Evolutionary conservation across 192 early-diverging fungal genomes (phyloP).

Genomic region (Coemansia sp.): DNA sequence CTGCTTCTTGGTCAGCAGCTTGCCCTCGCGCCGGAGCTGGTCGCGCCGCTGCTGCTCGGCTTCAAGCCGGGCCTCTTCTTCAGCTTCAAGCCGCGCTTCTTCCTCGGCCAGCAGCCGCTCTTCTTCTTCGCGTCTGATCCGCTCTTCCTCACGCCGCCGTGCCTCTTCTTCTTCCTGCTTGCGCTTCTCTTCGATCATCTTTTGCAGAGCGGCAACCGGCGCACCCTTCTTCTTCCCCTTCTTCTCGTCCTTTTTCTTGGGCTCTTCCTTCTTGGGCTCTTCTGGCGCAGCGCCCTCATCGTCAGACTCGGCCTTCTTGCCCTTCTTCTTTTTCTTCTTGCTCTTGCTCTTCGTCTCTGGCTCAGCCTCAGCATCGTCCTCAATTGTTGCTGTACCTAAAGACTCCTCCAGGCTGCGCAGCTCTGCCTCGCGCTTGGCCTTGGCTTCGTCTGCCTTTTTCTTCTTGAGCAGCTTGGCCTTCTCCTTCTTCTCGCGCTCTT

Average conservation of each 20-base stretch:
- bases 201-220: constrained; percentile 47
- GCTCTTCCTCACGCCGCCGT: constrained; percentile 78
- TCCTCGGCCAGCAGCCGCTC: constrained; percentile 67
- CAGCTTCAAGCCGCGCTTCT: constrained; percentile 62
- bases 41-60: constrained; percentile 80
- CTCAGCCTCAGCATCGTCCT: constrained; percentile 16
- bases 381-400: constrained; percentile 24
- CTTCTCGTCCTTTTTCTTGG: constrained; percentile 37
- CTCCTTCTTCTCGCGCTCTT: constrained; percentile 58
- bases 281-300: constrained; percentile 10
- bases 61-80: constrained; percentile 77
- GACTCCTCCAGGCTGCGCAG: constrained; percentile 26
- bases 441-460: constrained; percentile 41
- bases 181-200: constrained; percentile 60
- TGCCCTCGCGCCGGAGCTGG: constrained; percentile 87
- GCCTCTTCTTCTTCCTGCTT: constrained; percentile 70
- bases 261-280: constrained; percentile 6
- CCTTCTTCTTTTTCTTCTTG: constrained; percentile 60
- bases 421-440: constrained; percentile 50
- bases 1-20: constrained; percentile 91
- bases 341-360: constrained; percentile 43
- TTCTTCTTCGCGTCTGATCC: constrained; percentile 66
- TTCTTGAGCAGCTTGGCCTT: constrained; percentile 45
- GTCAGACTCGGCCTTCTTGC: constrained; percentile 57
- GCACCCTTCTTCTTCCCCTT: constrained; percentile 41